Conservation (phyloP, 768 basidiomycete species). For the Lentinula sp. region DNA sequence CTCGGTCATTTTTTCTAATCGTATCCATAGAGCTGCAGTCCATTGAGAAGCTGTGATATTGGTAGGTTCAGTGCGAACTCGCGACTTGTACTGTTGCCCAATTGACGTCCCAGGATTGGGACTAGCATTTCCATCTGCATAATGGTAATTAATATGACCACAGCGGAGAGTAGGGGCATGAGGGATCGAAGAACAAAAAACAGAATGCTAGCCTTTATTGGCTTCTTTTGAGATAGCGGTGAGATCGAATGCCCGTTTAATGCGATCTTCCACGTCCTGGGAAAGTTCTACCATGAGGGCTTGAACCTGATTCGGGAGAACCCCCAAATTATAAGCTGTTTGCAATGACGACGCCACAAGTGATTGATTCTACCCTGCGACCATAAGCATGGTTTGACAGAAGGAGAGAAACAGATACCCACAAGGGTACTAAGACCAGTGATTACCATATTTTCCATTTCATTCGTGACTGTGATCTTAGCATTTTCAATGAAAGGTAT, state of each 20-base stretch:
- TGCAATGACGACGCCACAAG: conserved; percentile 90
- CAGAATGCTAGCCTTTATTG: conserved; percentile 55
- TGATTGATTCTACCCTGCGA: conserved; percentile 67
- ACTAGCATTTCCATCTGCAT: conserved; percentile 1
- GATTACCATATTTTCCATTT: conserved; percentile 91
- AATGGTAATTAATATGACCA: conserved; percentile 4
- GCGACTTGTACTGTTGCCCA: conserved; percentile 61
- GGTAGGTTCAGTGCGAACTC: conserved; percentile 87
- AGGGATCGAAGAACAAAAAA: neutral
- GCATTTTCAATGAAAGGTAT: conserved; percentile 69
- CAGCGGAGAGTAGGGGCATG: neutral
- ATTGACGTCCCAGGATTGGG: neutral
- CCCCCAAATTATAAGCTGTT: conserved; percentile 88
- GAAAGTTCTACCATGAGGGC: conserved; percentile 74
- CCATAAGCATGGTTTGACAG: conserved; percentile 5
- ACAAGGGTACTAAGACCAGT: conserved; percentile 75
- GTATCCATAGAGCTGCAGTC: conserved; percentile 71
- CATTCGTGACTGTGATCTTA: conserved; percentile 60
- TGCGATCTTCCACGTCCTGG: conserved; percentile 76
- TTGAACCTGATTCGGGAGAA: conserved; percentile 78
- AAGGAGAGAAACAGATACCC: conserved; percentile 19
- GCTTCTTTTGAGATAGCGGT: conserved; percentile 83
- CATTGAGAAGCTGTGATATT: conserved; percentile 84
- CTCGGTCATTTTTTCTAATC: conserved; percentile 77
- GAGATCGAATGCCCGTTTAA: conserved; percentile 81